These are phyloP conservation scores for Funneliformis caledonium DNA, from an alignment of 371 early-diverging fungal genomes.

Conservation along the genomic window DNA sequence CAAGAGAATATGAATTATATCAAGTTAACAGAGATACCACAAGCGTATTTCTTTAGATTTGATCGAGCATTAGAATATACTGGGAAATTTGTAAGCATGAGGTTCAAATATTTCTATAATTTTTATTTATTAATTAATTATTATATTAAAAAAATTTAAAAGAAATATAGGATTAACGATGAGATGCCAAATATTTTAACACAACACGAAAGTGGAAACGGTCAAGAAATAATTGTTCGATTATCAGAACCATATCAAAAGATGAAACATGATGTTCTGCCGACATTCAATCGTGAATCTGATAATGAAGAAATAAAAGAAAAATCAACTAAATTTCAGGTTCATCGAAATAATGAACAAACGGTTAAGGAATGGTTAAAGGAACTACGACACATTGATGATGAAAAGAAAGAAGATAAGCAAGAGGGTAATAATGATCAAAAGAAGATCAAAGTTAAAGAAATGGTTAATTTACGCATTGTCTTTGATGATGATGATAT, in stretches of 20 bases:
- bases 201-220: neutral
- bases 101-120: neutral
- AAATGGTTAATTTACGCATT: neutral
- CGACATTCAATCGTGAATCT: neutral
- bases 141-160: neutral
- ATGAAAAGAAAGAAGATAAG: neutral
- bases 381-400: neutral
- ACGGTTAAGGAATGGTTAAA: neutral
- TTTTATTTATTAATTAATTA: neutral
- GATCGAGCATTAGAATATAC: slow-evolving; percentile 8
- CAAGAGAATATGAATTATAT: slow-evolving; percentile 18
- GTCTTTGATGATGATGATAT: neutral
- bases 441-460: neutral
- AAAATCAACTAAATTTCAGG: neutral
- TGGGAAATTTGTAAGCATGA: slow-evolving; percentile 13
- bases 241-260: slow-evolving; percentile 5
- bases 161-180: neutral
- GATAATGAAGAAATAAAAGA: neutral
- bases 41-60: neutral
- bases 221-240: neutral
- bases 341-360: neutral
- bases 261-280: neutral
- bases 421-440: neutral
- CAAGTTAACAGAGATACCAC: slow-evolving; percentile 7
- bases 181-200: slow-evolving; percentile 8